Conservation (phyloP, 257 asterid genomes). For the Verbena officinalis region DNA sequence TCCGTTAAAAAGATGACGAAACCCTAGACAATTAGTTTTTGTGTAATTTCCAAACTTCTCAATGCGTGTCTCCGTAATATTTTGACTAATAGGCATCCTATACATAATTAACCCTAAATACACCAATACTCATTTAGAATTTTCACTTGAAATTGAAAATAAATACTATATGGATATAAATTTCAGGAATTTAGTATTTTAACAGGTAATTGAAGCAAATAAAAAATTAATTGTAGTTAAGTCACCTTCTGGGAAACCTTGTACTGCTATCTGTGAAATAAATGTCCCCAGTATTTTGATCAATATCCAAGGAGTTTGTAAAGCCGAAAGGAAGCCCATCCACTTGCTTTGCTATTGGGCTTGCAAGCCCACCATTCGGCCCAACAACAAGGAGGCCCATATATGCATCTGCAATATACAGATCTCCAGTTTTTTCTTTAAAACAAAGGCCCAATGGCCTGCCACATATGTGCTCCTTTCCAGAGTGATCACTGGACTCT, state of each 20-base stretch:
- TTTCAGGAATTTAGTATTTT: no score
- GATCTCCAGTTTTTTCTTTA: constrained; percentile 49
- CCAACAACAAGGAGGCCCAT: constrained; percentile 72
- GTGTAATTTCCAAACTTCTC: no score
- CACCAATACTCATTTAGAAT: no score
- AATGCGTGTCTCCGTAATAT: no score
- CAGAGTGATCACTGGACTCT: constrained; percentile 36
- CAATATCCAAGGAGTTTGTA: constrained; percentile 65
- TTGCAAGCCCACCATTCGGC: constrained; percentile 63
- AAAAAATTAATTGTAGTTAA: neutral
- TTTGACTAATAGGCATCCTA: no score
- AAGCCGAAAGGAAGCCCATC: constrained; percentile 50
- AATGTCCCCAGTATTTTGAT: constrained; percentile 46
- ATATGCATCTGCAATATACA: constrained; percentile 71
- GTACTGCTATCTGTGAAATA: constrained; percentile 81
- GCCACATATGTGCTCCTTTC: constrained; percentile 66
- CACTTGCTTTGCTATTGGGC: constrained; percentile 38
- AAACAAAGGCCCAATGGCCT: constrained; percentile 76
- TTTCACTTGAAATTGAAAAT: no score
- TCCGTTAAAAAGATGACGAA: no score
- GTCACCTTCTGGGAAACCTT: constrained; percentile 59
- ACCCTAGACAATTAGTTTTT: no score
- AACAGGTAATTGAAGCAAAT: no score
- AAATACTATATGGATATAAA: no score
- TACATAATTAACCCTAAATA: no score